Conservation (phyloP, 2,329 filamentous ascomycete genomes). For the Biscogniauxia sp. region DNA sequence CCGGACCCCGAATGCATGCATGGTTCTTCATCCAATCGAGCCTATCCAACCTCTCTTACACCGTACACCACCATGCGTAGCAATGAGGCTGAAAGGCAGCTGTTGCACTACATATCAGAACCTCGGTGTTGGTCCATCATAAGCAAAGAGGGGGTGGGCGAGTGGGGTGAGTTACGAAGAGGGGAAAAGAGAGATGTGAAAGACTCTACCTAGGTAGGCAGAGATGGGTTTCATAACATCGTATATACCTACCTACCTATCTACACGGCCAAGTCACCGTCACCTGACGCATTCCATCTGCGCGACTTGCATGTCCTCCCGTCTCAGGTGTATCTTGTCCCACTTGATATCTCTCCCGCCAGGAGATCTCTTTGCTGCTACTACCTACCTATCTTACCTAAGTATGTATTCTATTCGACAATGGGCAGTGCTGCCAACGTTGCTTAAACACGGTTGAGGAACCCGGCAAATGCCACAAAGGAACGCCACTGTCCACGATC, state of each 20-base stretch:
- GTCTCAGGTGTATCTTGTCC: slow-evolving; percentile 3
- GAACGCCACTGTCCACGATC: neutral
- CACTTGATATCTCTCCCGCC: slow-evolving; percentile 6
- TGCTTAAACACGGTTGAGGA: neutral
- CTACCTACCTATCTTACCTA: too few species aligned
- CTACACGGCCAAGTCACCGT: slow-evolving; percentile 5
- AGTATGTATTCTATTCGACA: neutral
- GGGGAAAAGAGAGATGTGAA: neutral
- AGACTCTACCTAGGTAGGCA: too few species aligned
- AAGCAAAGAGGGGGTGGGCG: slow-evolving; percentile 4
- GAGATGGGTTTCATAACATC: slow-evolving; percentile 1
- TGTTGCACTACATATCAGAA: neutral
- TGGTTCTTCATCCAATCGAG: neutral
- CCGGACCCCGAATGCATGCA: neutral
- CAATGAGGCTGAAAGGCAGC: neutral
- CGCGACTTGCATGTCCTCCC: slow-evolving; percentile 20
- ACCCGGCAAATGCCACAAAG: neutral
- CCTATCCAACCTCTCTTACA: neutral
- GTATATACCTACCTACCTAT: too few species aligned
- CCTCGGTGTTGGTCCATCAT: neutral
- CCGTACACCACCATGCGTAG: neutral
- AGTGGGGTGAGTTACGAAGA: neutral
- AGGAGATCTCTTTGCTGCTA: neutral
- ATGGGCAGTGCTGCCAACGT: neutral
- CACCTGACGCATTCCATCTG: slow-evolving; percentile 25